Conservation (phyloP, 2,329 filamentous ascomycete genomes). For the Fusarium veterinarium region DNA sequence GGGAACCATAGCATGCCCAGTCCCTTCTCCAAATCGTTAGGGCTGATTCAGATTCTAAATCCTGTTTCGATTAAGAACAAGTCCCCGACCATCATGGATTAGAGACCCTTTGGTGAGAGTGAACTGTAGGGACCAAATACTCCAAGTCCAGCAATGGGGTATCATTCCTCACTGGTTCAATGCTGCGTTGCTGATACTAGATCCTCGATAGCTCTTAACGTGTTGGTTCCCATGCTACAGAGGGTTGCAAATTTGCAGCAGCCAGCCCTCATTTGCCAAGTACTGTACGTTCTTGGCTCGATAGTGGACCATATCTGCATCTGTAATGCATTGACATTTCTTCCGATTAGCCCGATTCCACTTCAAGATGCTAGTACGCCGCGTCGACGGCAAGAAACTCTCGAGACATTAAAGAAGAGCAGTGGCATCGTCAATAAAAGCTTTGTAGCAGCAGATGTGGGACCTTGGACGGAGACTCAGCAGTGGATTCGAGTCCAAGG, state of each 20-base stretch:
- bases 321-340: conserved; percentile 26
- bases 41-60: conserved; percentile 30
- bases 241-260: conserved; percentile 31
- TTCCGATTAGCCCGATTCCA: conserved; percentile 26
- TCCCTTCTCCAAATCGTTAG: conserved; percentile 39
- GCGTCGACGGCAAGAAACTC: conserved; percentile 15
- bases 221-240: conserved; percentile 16
- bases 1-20: background rate
- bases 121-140: background rate
- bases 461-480: conserved; percentile 23
- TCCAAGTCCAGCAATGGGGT: conserved; percentile 2
- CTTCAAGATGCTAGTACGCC: conserved; percentile 19
- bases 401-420: conserved; percentile 26
- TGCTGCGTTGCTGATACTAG: background rate
- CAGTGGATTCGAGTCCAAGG: conserved; percentile 33
- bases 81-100: conserved; percentile 21
- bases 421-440: conserved; percentile 9
- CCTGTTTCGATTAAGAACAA: conserved; percentile 20
- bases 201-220: conserved; percentile 12
- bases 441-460: conserved; percentile 32
- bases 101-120: conserved; percentile 19
- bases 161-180: conserved; percentile 5
- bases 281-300: conserved; percentile 17
- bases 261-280: conserved; percentile 32
- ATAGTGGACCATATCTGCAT: conserved; percentile 34